Base-by-base conservation (phyloP, 495 filamentous ascomycete genomes). In the Pyrenula aspistea region DNA sequence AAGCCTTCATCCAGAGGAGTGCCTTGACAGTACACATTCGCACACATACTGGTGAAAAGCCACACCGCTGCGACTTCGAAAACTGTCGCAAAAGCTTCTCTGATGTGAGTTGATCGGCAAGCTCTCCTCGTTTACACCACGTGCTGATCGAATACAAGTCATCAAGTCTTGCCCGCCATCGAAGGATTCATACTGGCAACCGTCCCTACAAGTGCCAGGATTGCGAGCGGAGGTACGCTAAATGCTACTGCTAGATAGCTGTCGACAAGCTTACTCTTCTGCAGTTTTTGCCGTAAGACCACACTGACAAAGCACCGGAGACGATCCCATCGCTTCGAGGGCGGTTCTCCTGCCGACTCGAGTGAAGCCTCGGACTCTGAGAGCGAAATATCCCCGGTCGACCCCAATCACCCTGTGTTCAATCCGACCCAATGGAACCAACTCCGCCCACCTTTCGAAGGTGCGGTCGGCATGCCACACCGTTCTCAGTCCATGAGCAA, bases 1-100 rank as follows among this genome's bases (percentile, higher is more conserved):
- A 95, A 72, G 88, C 86, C 65, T 95, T 95, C 71, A 93, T 94
- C 64, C 89, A 95, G 62, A 77, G 89, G 59, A 92, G 88, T 72
- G 89, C 89, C 47, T 71, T 94, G 65, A 92, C 87, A 0, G 89
- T 93, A 21, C 89, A 95, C 66, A 86, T 83, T 51, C 82, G 89
- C 54, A 92, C 88, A 22, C 89, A 95, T 63, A 95, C 88, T 2
- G 88, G 89, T 53, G 89, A 94, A 68, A 95, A 95, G 68, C 89
- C 89, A 51, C 89, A 95, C 67, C 77, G 84, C 57, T 95, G 89
- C 67, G 80, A 87, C 63, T 82, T 88, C 61, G 70, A 79, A 52
- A 86, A 83, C n/a, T 95, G 89, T 66, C 81, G 80, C 25, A 95
- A 93, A 67, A 77, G 84, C 55, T 95, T 95, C 60, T 93, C 89